Base-by-base conservation (phyloP, 768 basidiomycete genomes). In the Hygrophoropsis aurantiaca region DNA sequence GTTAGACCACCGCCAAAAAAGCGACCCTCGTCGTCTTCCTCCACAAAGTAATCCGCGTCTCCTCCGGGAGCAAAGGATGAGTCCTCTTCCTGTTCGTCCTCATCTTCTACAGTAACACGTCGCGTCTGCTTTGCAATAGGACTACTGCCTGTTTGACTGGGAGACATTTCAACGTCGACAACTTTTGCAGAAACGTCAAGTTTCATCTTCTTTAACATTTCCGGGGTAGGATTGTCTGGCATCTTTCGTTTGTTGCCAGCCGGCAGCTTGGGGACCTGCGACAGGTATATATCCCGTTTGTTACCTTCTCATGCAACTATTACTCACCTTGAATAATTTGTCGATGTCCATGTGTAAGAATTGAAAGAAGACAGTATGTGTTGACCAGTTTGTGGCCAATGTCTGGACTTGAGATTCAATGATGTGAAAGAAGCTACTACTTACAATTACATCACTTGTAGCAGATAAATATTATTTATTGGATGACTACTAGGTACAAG, bases 1-100 rank as follows among this genome's bases (percentile, higher is more conserved):
- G 92, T 94, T 51, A 99, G 71, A 2, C 97, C 97, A 1, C 94
- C 93, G 32, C 97, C 97, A 59, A 85, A 95, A 69, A 95, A 94
- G 10, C 93, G 77, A 1, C 91, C 93, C 56, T 94, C 92, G 19
- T 87, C 90, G 59, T 94, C 93, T 66, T 94, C 93, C 57, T 95
- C 94, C 4, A 64, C 79, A 57, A 89, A 93, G 64, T 94, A 94
- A 61, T 94, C 92, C 1, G 90, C 87, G 54, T 95, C 93, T 19
- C 84, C 85, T 9, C 90, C 90, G 10, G 90, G 91, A 0, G 88
- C 87, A 66, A 90, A 91, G 51, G 76, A 72, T 1, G 51, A 52
- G n/a, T 58, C 68, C 39, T 47, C 57, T 3, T 55, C 58, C 10
- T 57, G 62, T 15, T 60, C 71, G 40, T 60, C 66, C 23, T 66